Conservation (phyloP, 176 grass and related monocot species). For the Eleusine coracana region DNA sequence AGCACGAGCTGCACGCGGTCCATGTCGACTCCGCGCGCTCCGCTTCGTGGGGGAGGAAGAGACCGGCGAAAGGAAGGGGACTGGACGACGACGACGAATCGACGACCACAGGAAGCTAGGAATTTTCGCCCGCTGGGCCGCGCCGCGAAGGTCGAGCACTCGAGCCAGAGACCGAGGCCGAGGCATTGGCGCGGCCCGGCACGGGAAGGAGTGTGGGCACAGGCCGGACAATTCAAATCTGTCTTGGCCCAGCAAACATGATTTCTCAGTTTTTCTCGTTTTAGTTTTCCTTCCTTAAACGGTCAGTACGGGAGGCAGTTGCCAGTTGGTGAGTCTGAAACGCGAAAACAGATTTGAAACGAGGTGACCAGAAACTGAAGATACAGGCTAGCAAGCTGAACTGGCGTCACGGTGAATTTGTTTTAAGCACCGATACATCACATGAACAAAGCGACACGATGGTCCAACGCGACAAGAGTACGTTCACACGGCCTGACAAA, state of each 20-base stretch:
- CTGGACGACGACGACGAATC: neutral
- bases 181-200: too few species aligned
- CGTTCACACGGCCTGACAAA: slow-evolving; percentile 2
- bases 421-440: slow-evolving; percentile 10
- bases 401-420: neutral
- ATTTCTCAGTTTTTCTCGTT: neutral
- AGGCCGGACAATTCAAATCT: neutral
- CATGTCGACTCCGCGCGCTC: slow-evolving; percentile 50
- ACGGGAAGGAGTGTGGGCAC: too few species aligned
- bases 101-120: neutral
- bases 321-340: too few species aligned
- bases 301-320: too few species aligned
- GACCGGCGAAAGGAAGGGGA: neutral
- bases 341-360: too few species aligned
- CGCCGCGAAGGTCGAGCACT: neutral
- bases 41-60: neutral
- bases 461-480: neutral
- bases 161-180: neutral
- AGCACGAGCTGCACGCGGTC: slow-evolving; percentile 91
- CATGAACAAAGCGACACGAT: neutral
- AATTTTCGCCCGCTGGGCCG: neutral
- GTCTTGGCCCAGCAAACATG: neutral
- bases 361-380: neutral
- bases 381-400: neutral
- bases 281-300: neutral